These are phyloP conservation scores for Anthoceros angustus DNA, from an alignment of 225 moss, liverwort and hornwort species.

Conservation along the genomic window DNA sequence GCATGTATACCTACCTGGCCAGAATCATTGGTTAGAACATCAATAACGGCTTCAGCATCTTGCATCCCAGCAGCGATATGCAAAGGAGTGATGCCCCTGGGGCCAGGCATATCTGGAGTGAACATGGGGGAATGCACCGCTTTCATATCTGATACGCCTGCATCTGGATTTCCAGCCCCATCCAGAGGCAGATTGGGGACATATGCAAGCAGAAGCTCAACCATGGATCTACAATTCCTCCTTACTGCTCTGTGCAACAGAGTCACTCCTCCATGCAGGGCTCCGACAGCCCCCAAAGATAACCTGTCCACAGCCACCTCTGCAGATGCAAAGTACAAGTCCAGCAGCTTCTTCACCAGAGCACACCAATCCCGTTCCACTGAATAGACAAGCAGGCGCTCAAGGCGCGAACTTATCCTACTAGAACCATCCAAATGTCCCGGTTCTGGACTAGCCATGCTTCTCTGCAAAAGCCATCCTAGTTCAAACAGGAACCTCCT, in stretches of 20 bases:
- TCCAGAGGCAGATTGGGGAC: constrained; percentile 32
- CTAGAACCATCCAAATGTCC: not conserved
- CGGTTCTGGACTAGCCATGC: not conserved
- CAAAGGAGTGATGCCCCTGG: constrained; percentile 54
- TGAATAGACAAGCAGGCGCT: constrained; percentile 44
- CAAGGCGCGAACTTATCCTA: constrained; percentile 10
- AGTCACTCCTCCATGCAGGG: constrained; percentile 34
- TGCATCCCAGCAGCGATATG: constrained; percentile 75
- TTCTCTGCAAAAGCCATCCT: constrained; percentile 74
- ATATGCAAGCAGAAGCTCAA: constrained; percentile 49
- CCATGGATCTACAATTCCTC: constrained; percentile 54
- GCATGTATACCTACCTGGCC: constrained; percentile 54
- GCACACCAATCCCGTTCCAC: constrained; percentile 81
- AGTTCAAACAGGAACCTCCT: constrained; percentile 52
- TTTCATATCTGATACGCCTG: constrained; percentile 23
- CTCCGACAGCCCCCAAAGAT: constrained; percentile 27
- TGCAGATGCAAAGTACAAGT: constrained; percentile 40
- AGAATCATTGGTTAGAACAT: constrained; percentile 70
- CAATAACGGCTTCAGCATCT: constrained; percentile 49
- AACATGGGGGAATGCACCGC: constrained; percentile 35
- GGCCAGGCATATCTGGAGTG: constrained; percentile 63
- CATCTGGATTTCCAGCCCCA: constrained; percentile 11
- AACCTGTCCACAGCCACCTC: constrained; percentile 17
- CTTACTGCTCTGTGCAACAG: constrained; percentile 71
- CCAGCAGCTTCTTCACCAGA: constrained; percentile 51